Conservation (phyloP, 495 filamentous ascomycete genomes). For the Oidiodendron maius region DNA sequence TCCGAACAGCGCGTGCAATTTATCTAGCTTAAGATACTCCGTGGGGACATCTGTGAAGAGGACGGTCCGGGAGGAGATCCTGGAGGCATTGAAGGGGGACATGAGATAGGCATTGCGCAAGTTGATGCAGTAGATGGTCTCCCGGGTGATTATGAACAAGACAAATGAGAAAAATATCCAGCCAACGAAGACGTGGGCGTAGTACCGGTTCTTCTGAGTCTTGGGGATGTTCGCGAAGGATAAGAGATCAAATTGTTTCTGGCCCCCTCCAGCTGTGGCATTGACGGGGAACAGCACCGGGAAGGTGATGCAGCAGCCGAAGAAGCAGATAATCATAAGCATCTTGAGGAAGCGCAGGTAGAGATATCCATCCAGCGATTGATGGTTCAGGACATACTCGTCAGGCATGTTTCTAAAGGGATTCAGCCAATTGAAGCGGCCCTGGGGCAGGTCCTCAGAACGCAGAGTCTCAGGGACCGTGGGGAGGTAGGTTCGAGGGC, state of each 20-base stretch:
- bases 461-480: conserved; percentile 58
- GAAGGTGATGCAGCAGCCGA: conserved; percentile 75
- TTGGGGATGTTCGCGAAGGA: conserved; percentile 65
- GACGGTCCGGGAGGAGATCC: conserved; percentile 89
- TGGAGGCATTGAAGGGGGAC: conserved; percentile 76
- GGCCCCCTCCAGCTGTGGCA: conserved; percentile 66
- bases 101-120: conserved; percentile 89
- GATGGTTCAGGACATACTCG: conserved; percentile 77
- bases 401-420: conserved; percentile 74
- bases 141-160: conserved; percentile 83
- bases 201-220: conserved; percentile 57
- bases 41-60: conserved; percentile 85
- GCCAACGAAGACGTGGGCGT: conserved; percentile 70
- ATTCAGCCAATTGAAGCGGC: conserved; percentile 65
- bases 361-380: conserved; percentile 83
- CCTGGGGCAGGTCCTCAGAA: conserved; percentile 58
- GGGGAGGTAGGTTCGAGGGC: conserved; percentile 78
- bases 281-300: conserved; percentile 86
- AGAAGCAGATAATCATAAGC: conserved; percentile 62
- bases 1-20: conserved; percentile 71
- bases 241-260: conserved; percentile 69
- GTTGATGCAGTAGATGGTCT: conserved; percentile 91
- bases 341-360: conserved; percentile 81
- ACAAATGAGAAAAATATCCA: conserved; percentile 82
- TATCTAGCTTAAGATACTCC: conserved; percentile 64